Evolutionary conservation across 495 filamentous ascomycete genomes (phyloP).

Genomic region (Penicillium coprophilum): DNA sequence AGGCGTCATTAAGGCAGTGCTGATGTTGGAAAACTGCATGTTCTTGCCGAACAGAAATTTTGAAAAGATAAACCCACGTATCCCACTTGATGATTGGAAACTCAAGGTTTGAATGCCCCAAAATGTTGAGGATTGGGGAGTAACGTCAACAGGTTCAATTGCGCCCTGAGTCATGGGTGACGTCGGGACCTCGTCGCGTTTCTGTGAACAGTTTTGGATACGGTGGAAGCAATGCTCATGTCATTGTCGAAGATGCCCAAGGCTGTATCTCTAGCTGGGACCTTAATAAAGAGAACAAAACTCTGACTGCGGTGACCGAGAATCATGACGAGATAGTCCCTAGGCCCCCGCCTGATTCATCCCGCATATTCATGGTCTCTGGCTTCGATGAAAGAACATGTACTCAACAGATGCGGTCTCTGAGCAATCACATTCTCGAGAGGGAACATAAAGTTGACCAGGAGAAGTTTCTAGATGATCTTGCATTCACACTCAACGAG

Average conservation of each 20-base stretch:
- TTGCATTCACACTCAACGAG: constrained; percentile 34
- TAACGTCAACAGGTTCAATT: constrained; percentile 21
- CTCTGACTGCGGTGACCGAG: background rate
- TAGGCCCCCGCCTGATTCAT: background rate
- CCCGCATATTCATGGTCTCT: constrained; percentile 21
- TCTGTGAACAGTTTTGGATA: constrained; percentile 42
- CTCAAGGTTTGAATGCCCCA: constrained; percentile 21
- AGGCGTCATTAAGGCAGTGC: constrained; percentile 34
- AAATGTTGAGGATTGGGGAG: background rate
- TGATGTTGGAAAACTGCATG: constrained; percentile 32
- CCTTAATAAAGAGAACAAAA: background rate
- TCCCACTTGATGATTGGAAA: constrained; percentile 31
- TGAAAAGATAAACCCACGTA: constrained; percentile 27
- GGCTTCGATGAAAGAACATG: constrained; percentile 21
- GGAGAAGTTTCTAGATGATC: constrained; percentile 19
- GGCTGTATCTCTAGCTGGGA: constrained; percentile 10
- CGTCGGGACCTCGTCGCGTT: constrained; percentile 26
- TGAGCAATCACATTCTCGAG: constrained; percentile 17
- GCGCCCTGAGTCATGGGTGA: constrained; percentile 21
- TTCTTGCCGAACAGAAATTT: constrained; percentile 35
- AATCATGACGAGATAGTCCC: background rate
- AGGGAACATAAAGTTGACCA: background rate
- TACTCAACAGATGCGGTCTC: background rate
- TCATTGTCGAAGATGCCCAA: constrained; percentile 37
- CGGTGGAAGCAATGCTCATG: constrained; percentile 43